Evolutionary conservation across 2,329 filamentous ascomycete species (phyloP).

Genomic region (Dendryphion nanum): DNA sequence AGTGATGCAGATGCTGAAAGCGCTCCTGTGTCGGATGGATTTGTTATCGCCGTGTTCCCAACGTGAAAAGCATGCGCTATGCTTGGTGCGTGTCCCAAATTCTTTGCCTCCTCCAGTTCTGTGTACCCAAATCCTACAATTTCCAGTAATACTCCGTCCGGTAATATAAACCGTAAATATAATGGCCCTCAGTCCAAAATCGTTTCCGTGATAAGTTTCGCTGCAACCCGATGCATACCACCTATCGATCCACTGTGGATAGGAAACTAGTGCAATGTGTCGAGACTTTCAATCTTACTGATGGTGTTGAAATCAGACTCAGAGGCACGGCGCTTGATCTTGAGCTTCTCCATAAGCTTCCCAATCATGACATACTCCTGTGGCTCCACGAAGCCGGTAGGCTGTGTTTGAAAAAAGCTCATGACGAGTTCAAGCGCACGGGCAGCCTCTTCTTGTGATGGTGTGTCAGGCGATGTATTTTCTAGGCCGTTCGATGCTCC

Average conservation of each 20-base stretch:
- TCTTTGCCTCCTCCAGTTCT: slow-evolving; percentile 10
- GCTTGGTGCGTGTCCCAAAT: slow-evolving; percentile 10
- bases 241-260: slow-evolving; percentile 2
- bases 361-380: slow-evolving; percentile 75
- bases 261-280: slow-evolving; percentile 22
- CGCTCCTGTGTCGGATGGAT: slow-evolving; percentile 14
- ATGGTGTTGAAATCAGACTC: slow-evolving; percentile 30
- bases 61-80: slow-evolving; percentile 10
- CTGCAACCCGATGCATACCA: not conserved
- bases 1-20: slow-evolving; percentile 28
- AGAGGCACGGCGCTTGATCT: slow-evolving; percentile 58
- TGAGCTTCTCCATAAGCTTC: slow-evolving; percentile 82
- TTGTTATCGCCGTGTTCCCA: slow-evolving; percentile 11
- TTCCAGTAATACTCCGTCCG: slow-evolving; percentile 16
- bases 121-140: slow-evolving; percentile 17
- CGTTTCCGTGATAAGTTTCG: no score
- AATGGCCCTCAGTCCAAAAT: no score
- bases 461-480: slow-evolving; percentile 55
- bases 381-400: slow-evolving; percentile 68
- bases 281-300: slow-evolving; percentile 30
- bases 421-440: slow-evolving; percentile 79
- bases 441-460: slow-evolving; percentile 81
- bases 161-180: no score
- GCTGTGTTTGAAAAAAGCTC: slow-evolving; percentile 73
- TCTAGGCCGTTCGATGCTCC: slow-evolving; percentile 11